Evolutionary conservation across 495 filamentous ascomycete species (phyloP).

Genomic region (Tuber aestivum): DNA sequence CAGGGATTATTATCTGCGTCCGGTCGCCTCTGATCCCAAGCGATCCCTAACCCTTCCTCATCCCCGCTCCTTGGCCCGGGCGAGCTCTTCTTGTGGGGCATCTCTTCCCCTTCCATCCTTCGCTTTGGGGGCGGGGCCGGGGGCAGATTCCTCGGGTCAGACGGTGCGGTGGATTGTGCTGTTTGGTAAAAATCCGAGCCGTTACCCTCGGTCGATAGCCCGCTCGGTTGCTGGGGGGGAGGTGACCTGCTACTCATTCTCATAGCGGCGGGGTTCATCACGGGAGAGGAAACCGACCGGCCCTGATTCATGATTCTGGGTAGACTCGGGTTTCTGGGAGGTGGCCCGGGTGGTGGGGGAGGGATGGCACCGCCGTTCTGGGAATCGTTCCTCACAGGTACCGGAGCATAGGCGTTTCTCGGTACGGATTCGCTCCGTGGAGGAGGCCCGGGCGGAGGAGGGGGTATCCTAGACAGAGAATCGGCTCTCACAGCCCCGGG

Average conservation of each 20-base stretch:
- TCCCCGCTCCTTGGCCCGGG: conserved; percentile 25
- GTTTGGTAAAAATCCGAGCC: neutral
- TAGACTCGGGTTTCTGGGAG: conserved; percentile 27
- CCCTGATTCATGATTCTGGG: conserved; percentile 18
- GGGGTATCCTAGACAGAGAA: conserved; percentile 32
- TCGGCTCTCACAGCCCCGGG: conserved; percentile 21
- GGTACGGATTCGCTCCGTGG: conserved; percentile 29
- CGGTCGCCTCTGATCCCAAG: conserved; percentile 6
- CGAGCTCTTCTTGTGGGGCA: conserved; percentile 34
- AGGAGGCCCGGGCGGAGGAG: conserved; percentile 37
- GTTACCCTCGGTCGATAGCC: conserved; percentile 15
- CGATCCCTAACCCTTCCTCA: conserved; percentile 21
- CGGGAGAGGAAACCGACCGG: conserved; percentile 27
- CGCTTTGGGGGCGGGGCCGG: conserved; percentile 37
- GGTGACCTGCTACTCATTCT: conserved; percentile 29
- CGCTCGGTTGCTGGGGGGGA: conserved; percentile 15
- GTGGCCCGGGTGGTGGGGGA: conserved; percentile 28
- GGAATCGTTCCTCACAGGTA: conserved; percentile 21
- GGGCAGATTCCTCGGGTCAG: conserved; percentile 14
- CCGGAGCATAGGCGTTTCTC: conserved; percentile 20
- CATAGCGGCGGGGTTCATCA: conserved; percentile 6
- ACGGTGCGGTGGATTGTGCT: neutral
- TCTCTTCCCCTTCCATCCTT: conserved; percentile 37
- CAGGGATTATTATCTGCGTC: conserved; percentile 36
- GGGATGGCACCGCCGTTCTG: conserved; percentile 27